Percentiles rank a stretch among this genome's conserved stretches.
phyloP scores from a whole-genome alignment of 352 stramenopile genomes.

The Pythium sp. region DNA sequence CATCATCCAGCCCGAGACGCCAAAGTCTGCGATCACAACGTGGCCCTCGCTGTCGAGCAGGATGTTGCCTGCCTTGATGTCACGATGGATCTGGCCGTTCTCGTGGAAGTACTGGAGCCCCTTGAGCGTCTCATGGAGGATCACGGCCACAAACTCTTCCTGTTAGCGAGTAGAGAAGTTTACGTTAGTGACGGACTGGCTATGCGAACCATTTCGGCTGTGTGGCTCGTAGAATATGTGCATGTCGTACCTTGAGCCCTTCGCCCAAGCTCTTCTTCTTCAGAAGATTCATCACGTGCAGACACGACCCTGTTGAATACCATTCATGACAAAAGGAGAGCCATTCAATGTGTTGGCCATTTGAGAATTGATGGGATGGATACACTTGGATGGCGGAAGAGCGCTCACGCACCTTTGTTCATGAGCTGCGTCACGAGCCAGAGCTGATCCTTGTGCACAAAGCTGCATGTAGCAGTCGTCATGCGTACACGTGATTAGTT shows the following conservation, averaged over 20 bases:
- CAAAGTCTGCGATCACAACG: conserved; percentile 98
- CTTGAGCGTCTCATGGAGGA: conserved; percentile 96
- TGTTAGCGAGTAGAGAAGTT: not conserved
- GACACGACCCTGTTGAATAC: conserved; percentile 78
- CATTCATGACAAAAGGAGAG: not conserved
- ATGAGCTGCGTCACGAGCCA: conserved; percentile 99
- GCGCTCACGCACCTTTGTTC: conserved; percentile 86
- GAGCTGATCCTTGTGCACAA: conserved; percentile 96
- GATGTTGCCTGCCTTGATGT: conserved; percentile 99
- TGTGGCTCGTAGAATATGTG: not conserved
- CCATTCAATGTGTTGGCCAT: not conserved
- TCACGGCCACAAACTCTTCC: conserved; percentile 96
- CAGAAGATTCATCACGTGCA: conserved; percentile 96
- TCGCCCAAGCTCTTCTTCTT: conserved; percentile 90
- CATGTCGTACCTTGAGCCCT: conserved; percentile 55
- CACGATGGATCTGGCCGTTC: conserved; percentile 97
- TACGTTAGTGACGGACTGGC: not conserved
- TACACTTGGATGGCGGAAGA: not conserved
- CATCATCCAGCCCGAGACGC: conserved; percentile 98
- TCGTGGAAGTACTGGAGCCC: conserved; percentile 99
- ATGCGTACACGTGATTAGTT: not conserved
- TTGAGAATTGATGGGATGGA: not conserved
- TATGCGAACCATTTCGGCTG: not conserved
- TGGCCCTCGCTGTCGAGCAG: conserved; percentile 91
- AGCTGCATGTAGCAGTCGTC: conserved; percentile 46